phyloP scores from a whole-genome alignment of 1,139 yeast genomes.

The Suhomyces bribrorum region DNA sequence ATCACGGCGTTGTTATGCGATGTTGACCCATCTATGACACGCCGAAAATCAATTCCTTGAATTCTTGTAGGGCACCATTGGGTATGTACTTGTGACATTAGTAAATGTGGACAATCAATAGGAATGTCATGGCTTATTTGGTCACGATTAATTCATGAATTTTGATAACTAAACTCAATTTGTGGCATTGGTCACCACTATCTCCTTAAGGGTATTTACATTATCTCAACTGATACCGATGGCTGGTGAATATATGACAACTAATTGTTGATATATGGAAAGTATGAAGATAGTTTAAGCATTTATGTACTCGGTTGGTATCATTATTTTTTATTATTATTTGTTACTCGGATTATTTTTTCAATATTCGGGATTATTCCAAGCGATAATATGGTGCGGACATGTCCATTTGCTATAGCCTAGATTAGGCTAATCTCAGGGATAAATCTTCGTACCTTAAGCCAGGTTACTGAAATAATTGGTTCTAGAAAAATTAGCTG shows the following conservation, averaged over 20 bases:
- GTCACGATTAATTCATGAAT: not conserved
- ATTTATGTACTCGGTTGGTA: conserved; percentile 8
- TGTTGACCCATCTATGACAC: not conserved
- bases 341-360: not conserved
- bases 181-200: not conserved
- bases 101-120: conserved; percentile 7
- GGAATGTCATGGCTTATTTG: conserved; percentile 6
- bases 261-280: not conserved
- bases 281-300: conserved; percentile 1
- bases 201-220: not conserved
- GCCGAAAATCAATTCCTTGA: not conserved
- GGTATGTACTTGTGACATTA: conserved; percentile 11
- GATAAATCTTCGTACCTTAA: too few relatives aligned
- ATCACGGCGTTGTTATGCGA: not conserved
- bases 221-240: too few relatives aligned
- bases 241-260: too few relatives aligned
- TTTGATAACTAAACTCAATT: too few relatives aligned
- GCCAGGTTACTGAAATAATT: too few relatives aligned
- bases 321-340: conserved; percentile 8
- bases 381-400: conserved; percentile 8
- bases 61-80: not conserved
- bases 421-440: conserved; percentile 7
- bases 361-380: conserved; percentile 6
- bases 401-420: conserved; percentile 6
- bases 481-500: too few relatives aligned